These are phyloP conservation scores for Acanthamoeba culbertsoni DNA, from an alignment of 208 protist species.

Conservation along the genomic window DNA sequence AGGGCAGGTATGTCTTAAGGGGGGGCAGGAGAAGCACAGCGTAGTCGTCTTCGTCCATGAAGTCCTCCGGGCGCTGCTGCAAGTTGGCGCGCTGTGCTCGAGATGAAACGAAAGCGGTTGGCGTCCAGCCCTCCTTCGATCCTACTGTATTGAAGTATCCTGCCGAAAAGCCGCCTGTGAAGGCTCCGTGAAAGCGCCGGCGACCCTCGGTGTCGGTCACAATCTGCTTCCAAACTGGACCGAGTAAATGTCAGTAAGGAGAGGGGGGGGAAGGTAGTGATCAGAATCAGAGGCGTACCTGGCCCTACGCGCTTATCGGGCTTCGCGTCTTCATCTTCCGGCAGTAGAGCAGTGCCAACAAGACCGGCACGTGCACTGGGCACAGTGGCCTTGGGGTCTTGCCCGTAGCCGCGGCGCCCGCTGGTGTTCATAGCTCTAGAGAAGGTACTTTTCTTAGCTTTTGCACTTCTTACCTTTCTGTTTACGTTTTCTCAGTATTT, in stretches of 20 bases:
- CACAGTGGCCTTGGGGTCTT: neutral
- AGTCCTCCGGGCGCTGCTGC: slow-evolving; percentile 35
- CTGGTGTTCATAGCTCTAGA: neutral
- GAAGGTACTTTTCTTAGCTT: neutral
- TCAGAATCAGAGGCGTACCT: neutral
- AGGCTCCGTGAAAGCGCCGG: slow-evolving; percentile 88
- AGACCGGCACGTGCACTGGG: neutral
- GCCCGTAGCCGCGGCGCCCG: neutral
- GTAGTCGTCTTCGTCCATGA: slow-evolving; percentile 62
- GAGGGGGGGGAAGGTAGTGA: neutral
- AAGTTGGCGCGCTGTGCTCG: neutral
- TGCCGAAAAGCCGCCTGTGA: slow-evolving; percentile 89
- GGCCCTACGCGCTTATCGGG: neutral
- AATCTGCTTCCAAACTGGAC: slow-evolving; percentile 14
- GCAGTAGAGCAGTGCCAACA: neutral
- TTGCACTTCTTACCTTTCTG: neutral
- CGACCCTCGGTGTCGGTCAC: slow-evolving; percentile 68
- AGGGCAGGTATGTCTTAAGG: neutral
- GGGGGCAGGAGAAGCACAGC: neutral
- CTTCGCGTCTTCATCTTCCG: neutral
- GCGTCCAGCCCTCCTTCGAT: slow-evolving; percentile 80
- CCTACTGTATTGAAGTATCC: slow-evolving; percentile 91
- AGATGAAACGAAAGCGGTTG: slow-evolving; percentile 49
- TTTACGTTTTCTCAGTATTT: neutral
- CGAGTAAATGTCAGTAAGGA: neutral